A percentile compares a stretch with the other conserved stretches of the same genome.
Evolutionary conservation across 768 basidiomycete genomes (phyloP).

Genomic region (Daedalea quercina): DNA sequence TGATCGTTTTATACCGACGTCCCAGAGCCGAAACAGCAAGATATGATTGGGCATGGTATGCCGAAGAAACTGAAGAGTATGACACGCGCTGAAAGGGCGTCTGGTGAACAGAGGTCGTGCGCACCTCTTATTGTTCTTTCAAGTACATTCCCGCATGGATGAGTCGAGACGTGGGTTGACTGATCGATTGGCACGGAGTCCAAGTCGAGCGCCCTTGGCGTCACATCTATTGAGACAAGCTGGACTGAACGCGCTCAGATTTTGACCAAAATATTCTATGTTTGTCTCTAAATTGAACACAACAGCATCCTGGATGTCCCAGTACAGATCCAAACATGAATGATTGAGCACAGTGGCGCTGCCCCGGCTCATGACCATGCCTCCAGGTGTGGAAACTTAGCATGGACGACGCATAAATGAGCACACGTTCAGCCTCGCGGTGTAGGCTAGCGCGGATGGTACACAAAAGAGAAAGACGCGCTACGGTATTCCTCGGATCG

Average conservation of each 20-base stretch:
- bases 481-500: background rate
- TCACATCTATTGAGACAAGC: too few relatives aligned
- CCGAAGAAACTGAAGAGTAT: background rate
- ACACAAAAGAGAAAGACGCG: background rate
- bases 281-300: too few relatives aligned
- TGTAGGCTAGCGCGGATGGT: background rate
- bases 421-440: background rate
- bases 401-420: background rate
- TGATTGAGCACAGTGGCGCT: too few relatives aligned
- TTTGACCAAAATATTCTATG: too few relatives aligned
- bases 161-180: background rate
- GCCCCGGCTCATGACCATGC: too few relatives aligned
- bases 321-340: too few relatives aligned
- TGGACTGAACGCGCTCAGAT: too few relatives aligned
- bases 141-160: background rate
- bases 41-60: background rate
- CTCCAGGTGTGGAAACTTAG: too few relatives aligned
- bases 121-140: constrained; percentile 1
- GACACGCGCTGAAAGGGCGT: background rate
- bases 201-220: background rate
- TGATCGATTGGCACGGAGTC: background rate
- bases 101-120: background rate
- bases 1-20: background rate
- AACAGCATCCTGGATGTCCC: too few relatives aligned
- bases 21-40: background rate